Base-by-base conservation (phyloP, 2,329 filamentous ascomycete species). In the Cladosporium cucumerinum region DNA sequence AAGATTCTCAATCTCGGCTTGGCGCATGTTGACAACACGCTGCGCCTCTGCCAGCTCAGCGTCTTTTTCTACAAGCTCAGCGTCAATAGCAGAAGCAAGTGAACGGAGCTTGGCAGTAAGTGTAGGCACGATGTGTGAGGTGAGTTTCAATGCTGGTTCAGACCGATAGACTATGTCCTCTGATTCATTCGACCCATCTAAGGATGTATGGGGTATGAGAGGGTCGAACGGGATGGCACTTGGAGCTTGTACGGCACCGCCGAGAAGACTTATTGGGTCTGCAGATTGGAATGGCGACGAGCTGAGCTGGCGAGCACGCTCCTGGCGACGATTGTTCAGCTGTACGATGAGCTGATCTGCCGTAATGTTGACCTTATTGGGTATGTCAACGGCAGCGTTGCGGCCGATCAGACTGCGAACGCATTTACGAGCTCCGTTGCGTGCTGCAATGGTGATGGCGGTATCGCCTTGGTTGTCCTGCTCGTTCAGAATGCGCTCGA, bases 381-480 rank as follows among this genome's bases (percentile, higher is more conserved):
- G 84, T 62, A 98, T 89, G 72, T 96, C 89, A 0, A 92, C 90
- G 2, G 89, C 87, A 3, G 93, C 93, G 66, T 93, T 92, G 59
- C 94, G 89, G 36, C 75, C 93, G 77, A 81, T 92, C 78, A 81
- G 88, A 83, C 79, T 80, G 57, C 84, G 82, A n/a, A 87, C 86
- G 61, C 87, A 82, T 67, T 95, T 90, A 64, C 97, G 89, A 69
- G 93, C 96, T 71, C 86, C 86, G 66, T 98, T 97, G 52, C 93
- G 88, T 21, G 94, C 92, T 64, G 93, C 92, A 65, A 92, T 89
- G 73, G 93, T 88, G 11, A 94, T 92, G 0, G 95, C 93, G 0
- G 95, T 98, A 75, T 99, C 96, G 48, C 94, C 94, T 48, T 93
- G 89, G 30, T 88, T 82, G 76, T 99, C 94, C 73, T 93, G 91